Conservation (phyloP, 768 basidiomycete species). For the Piloderma croceum region DNA sequence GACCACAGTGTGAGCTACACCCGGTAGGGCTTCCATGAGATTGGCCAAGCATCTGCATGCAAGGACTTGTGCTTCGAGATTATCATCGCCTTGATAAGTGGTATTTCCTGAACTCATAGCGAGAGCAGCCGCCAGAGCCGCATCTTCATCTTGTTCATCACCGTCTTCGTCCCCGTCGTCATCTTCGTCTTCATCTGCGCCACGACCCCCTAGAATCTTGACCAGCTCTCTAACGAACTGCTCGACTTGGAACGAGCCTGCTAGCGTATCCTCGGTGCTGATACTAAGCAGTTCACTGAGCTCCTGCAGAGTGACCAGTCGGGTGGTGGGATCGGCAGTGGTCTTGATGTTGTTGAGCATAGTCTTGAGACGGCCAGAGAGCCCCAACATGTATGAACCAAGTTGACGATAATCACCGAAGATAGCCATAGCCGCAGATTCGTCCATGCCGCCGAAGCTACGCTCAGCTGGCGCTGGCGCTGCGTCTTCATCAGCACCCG, state of each 20-base stretch:
- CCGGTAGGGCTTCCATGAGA: slow-evolving; percentile 97
- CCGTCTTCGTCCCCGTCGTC: slow-evolving; percentile 60
- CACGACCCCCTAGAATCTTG: slow-evolving; percentile 79
- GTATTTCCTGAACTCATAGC: slow-evolving; percentile 71
- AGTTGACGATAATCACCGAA: slow-evolving; percentile 84
- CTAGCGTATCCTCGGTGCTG: slow-evolving; percentile 94
- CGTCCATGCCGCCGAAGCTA: slow-evolving; percentile 54
- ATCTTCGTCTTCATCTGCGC: slow-evolving; percentile 66
- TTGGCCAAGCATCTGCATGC: slow-evolving; percentile 97
- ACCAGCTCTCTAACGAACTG: slow-evolving; percentile 89
- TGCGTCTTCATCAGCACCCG: slow-evolving; percentile 28
- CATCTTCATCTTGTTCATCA: slow-evolving; percentile 72
- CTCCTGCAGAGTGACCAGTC: slow-evolving; percentile 88
- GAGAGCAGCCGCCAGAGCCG: slow-evolving; percentile 80
- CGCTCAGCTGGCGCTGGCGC: slow-evolving; percentile 11
- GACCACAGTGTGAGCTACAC: slow-evolving; percentile 94
- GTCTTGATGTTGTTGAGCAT: slow-evolving; percentile 86
- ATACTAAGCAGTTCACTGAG: slow-evolving; percentile 92
- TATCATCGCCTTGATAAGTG: slow-evolving; percentile 72
- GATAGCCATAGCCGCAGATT: slow-evolving; percentile 70
- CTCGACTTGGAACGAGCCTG: slow-evolving; percentile 93
- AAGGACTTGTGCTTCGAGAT: slow-evolving; percentile 89
- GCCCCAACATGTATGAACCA: slow-evolving; percentile 89
- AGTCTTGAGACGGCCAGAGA: slow-evolving; percentile 82
- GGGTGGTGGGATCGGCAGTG: slow-evolving; percentile 77